These are phyloP conservation scores for Phymatotrichopsis omnivora DNA, from an alignment of 2,329 filamentous ascomycete species.

Conservation along the genomic window DNA sequence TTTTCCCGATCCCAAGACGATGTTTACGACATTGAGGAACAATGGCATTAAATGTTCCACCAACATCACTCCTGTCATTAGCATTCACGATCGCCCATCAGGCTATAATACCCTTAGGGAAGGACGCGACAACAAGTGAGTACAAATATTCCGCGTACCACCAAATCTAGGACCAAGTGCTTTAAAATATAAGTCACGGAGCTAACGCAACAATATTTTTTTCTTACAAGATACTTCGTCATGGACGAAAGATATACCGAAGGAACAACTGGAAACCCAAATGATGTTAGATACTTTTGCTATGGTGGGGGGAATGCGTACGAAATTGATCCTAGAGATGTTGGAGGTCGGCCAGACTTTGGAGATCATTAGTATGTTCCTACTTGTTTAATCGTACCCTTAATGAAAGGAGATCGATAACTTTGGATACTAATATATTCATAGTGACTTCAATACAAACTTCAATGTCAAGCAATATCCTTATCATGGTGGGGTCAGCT, in stretches of 20 bases:
- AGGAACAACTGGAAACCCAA: constrained; percentile 3
- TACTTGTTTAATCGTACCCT: too few species aligned
- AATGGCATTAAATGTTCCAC: constrained; percentile 36
- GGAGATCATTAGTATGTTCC: too few species aligned
- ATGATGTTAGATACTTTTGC: constrained; percentile 29
- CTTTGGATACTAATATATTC: too few species aligned
- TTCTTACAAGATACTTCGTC: constrained; percentile 1
- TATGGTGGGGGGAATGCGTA: constrained; percentile 27
- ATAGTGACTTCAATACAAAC: constrained; percentile 13
- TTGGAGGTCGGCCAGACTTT: constrained; percentile 24
- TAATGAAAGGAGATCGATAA: too few species aligned
- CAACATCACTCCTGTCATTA: constrained; percentile 37
- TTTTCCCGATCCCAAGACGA: constrained; percentile 33
- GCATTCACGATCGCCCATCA: constrained; percentile 13
- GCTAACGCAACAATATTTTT: not conserved
- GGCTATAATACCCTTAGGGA: constrained; percentile 7
- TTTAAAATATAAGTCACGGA: not conserved
- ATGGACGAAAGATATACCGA: constrained; percentile 7
- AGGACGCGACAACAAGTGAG: not conserved
- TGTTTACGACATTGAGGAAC: constrained; percentile 33
- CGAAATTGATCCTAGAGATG: constrained; percentile 29
- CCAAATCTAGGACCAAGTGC: too few species aligned
- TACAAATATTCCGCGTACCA: too few species aligned
- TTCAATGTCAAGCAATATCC: constrained; percentile 9
- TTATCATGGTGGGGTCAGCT: constrained; percentile 9